Conservation (phyloP, 345 rosid species). For the Geranium brycei region DNA sequence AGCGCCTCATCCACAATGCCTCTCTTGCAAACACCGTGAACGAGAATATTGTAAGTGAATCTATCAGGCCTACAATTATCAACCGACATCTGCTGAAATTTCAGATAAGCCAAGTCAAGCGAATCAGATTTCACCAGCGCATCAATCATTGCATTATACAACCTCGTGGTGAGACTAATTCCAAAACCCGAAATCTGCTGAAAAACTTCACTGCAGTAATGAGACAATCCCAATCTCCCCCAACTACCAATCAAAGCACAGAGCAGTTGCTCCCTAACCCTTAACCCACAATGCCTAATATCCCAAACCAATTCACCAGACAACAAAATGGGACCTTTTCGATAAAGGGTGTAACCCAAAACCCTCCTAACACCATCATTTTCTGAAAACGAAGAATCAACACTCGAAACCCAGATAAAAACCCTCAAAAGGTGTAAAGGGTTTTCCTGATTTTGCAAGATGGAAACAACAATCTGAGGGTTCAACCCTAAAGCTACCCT, state of each 20-base stretch:
- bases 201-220: slow-evolving; percentile 67
- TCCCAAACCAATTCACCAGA: slow-evolving; percentile 58
- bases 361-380: slow-evolving; percentile 43
- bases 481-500: slow-evolving; percentile 26
- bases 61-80: slow-evolving; percentile 74
- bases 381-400: slow-evolving; percentile 31
- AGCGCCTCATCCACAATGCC: slow-evolving; percentile 80
- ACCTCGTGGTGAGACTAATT: slow-evolving; percentile 57
- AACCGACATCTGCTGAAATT: slow-evolving; percentile 74
- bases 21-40: slow-evolving; percentile 73
- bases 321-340: slow-evolving; percentile 64
- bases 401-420: slow-evolving; percentile 63
- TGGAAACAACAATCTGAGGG: slow-evolving; percentile 42
- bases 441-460: slow-evolving; percentile 70
- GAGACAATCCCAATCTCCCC: slow-evolving; percentile 82
- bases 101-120: slow-evolving; percentile 77
- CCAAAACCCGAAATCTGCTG: slow-evolving; percentile 76
- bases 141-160: slow-evolving; percentile 73
- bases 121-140: slow-evolving; percentile 74
- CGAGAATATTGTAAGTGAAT: slow-evolving; percentile 79
- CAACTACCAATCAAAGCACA: slow-evolving; percentile 72
- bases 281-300: slow-evolving; percentile 41
- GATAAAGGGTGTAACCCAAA: slow-evolving; percentile 34
- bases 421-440: slow-evolving; percentile 45
- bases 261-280: slow-evolving; percentile 55